Evolutionary conservation across 2,329 filamentous ascomycete species (phyloP).

Genomic region (Penicillium sp.): DNA sequence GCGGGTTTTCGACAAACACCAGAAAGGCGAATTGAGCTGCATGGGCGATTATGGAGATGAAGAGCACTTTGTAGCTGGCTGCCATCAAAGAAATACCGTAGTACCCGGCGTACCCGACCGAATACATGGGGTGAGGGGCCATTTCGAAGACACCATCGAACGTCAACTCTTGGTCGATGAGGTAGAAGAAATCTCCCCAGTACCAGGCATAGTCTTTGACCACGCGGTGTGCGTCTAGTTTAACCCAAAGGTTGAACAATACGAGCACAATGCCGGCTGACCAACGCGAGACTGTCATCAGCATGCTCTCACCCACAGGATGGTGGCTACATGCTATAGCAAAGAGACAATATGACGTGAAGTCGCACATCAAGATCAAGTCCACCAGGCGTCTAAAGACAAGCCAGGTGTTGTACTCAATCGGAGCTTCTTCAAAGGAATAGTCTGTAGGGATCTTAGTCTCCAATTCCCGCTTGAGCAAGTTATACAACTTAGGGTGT

Average conservation of each 20-base stretch:
- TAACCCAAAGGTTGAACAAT: slow-evolving; percentile 95
- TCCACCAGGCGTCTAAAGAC: slow-evolving; percentile 92
- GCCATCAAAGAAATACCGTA: slow-evolving; percentile 98
- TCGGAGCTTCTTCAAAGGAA: slow-evolving; percentile 78
- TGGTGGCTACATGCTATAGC: slow-evolving; percentile 75
- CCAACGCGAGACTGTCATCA: slow-evolving; percentile 70
- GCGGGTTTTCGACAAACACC: slow-evolving; percentile 83
- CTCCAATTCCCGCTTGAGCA: slow-evolving; percentile 83
- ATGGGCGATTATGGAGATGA: slow-evolving; percentile 93
- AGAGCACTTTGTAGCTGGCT: slow-evolving; percentile 91
- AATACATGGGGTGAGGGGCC: slow-evolving; percentile 98
- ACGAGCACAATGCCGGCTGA: slow-evolving; percentile 65
- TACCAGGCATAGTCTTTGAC: slow-evolving; percentile 99
- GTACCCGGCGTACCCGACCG: slow-evolving; percentile 92
- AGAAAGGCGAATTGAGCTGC: slow-evolving; percentile 90
- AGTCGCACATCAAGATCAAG: slow-evolving; percentile 97
- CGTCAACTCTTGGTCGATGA: slow-evolving; percentile 93
- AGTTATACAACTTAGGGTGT: slow-evolving; percentile 67
- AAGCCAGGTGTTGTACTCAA: slow-evolving; percentile 99
- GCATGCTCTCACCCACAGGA: slow-evolving; percentile 61
- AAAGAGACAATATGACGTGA: slow-evolving; percentile 92
- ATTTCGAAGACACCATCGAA: slow-evolving; percentile 99
- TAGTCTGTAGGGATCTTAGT: slow-evolving; percentile 92
- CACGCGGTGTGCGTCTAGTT: slow-evolving; percentile 91
- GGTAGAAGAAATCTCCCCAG: slow-evolving; percentile 98